phyloP scores from a whole-genome alignment of 2,329 filamentous ascomycete genomes.

The Myriosclerotinia scirpicola region DNA sequence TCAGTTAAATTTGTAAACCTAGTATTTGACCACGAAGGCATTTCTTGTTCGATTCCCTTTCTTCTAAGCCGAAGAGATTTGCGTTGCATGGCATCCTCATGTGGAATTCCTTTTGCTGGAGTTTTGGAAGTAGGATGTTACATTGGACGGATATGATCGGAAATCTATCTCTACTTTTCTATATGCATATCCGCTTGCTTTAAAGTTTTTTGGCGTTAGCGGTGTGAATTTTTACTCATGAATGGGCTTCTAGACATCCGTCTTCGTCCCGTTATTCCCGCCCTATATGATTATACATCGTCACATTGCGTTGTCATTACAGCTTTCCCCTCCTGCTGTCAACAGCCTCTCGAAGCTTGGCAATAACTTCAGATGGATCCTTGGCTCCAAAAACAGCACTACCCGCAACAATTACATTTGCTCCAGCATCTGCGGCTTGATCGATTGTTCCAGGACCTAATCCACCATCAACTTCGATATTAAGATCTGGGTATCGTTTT shows the following conservation, averaged over 20 bases:
- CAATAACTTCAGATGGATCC: slow-evolving; percentile 84
- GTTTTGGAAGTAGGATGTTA: background rate
- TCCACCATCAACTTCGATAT: slow-evolving; percentile 97
- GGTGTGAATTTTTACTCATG: background rate
- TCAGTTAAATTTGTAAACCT: background rate
- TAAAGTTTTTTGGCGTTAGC: background rate
- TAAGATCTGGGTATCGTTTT: slow-evolving; percentile 81
- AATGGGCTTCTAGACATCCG: background rate
- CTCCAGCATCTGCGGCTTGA: slow-evolving; percentile 89
- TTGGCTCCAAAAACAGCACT: slow-evolving; percentile 93
- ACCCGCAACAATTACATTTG: slow-evolving; percentile 96
- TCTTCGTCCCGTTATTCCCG: background rate
- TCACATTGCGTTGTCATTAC: slow-evolving; percentile 21
- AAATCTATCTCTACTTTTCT: slow-evolving; percentile 7
- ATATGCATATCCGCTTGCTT: background rate
- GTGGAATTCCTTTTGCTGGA: background rate
- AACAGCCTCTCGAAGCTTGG: slow-evolving; percentile 75
- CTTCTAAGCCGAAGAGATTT: slow-evolving; percentile 12
- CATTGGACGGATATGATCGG: background rate
- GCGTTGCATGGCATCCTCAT: background rate
- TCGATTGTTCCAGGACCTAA: slow-evolving; percentile 86
- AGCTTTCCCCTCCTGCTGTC: slow-evolving; percentile 52
- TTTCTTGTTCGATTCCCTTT: slow-evolving; percentile 9
- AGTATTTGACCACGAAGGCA: background rate
- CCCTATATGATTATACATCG: background rate